Conservation (phyloP, 2,329 filamentous ascomycete genomes). For the Arthrobotrys musiformis region DNA sequence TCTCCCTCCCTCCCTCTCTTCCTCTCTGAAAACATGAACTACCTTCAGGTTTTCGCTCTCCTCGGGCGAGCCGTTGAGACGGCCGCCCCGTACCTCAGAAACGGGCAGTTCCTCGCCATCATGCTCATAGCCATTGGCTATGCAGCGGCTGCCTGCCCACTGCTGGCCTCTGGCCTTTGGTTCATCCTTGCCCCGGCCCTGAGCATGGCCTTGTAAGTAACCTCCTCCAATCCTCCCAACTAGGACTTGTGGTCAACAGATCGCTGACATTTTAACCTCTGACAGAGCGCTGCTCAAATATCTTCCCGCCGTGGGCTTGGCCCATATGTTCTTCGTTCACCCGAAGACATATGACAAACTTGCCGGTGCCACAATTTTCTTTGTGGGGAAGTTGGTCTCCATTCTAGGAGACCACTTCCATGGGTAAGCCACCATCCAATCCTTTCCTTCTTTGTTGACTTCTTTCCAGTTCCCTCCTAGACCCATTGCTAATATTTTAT, state of each 20-base stretch:
- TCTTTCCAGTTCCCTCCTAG: background rate
- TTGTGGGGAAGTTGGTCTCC: background rate
- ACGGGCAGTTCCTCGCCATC: background rate
- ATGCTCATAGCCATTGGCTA: constrained; percentile 3
- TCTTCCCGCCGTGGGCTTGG: background rate
- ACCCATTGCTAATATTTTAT: background rate
- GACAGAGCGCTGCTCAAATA: background rate
- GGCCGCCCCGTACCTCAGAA: background rate
- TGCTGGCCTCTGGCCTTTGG: background rate
- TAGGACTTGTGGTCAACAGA: background rate
- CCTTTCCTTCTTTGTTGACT: background rate
- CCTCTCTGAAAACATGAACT: background rate
- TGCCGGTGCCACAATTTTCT: background rate
- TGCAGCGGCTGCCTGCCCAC: background rate
- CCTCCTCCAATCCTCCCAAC: background rate
- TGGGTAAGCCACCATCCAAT: background rate
- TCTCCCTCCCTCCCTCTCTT: background rate
- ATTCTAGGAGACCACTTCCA: background rate
- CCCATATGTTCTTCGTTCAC: constrained; percentile 6
- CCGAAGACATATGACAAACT: background rate
- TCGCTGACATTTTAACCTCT: background rate
- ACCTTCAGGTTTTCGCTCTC: background rate
- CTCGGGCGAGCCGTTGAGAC: background rate
- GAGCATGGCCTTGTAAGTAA: constrained; percentile 13
- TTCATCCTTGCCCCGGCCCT: background rate